Percentiles rank a stretch among this genome's conserved stretches.
Conservation (phyloP, 1,284 basidiomycete species). For the Takashimella koratensis region DNA sequence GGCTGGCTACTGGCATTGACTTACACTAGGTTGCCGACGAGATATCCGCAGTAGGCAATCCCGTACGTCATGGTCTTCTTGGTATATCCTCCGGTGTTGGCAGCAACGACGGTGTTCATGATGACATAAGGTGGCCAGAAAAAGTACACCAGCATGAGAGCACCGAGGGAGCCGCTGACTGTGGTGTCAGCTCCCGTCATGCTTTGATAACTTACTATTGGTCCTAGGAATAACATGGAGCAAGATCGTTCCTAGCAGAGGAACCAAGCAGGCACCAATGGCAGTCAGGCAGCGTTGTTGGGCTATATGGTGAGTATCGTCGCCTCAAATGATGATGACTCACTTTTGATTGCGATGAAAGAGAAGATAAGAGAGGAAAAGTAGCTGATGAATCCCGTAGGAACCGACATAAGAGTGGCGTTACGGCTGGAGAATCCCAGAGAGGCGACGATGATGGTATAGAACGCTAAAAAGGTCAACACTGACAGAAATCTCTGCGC, state of each 20-base stretch:
- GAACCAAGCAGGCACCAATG: too few species aligned
- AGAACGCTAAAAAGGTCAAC: conserved; percentile 20
- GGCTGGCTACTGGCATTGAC: too few species aligned
- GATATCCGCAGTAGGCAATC: conserved; percentile 30
- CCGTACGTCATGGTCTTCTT: conserved; percentile 30
- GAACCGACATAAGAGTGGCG: conserved; percentile 28
- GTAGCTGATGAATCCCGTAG: conserved; percentile 36
- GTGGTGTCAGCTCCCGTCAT: too few species aligned
- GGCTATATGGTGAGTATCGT: conserved; percentile 10
- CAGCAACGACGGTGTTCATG: conserved; percentile 14
- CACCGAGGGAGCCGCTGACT: conserved; percentile 25
- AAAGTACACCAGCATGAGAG: conserved; percentile 21
- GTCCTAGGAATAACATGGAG: conserved; percentile 21
- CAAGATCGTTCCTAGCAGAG: too few species aligned
- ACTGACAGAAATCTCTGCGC: too few species aligned
- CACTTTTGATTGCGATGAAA: conserved; percentile 18
- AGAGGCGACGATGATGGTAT: conserved; percentile 17
- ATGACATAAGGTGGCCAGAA: conserved; percentile 24
- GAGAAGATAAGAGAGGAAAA: conserved; percentile 24
- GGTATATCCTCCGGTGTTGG: conserved; percentile 27
- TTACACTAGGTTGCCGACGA: conserved; percentile 23
- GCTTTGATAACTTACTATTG: too few species aligned
- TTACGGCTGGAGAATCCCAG: conserved; percentile 19
- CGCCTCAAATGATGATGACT: conserved; percentile 12
- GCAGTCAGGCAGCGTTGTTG: neutral